phyloP scores from a whole-genome alignment of 257 asterid species.

The Nicotiana noctiflora region DNA sequence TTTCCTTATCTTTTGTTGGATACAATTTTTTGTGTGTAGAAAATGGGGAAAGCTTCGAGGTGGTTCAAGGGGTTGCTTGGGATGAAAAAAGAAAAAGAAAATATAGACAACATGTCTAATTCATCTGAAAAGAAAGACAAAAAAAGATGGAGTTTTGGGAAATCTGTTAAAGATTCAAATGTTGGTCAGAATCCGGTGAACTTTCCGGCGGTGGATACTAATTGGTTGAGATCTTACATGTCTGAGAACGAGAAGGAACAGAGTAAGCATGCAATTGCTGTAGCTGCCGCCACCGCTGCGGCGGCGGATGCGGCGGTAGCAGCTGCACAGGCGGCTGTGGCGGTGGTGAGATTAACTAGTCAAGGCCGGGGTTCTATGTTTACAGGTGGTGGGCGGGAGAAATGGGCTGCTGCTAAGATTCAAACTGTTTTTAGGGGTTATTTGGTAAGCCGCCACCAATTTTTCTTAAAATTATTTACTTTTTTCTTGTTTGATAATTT shows the following conservation, averaged over 20 bases:
- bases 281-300: slow-evolving; percentile 89
- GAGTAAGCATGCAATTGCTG: slow-evolving; percentile 74
- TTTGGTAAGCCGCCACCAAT: slow-evolving; percentile 52
- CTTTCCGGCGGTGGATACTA: slow-evolving; percentile 31
- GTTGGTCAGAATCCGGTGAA: slow-evolving; percentile 9
- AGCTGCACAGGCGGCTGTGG: slow-evolving; percentile 95
- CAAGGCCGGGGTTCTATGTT: slow-evolving; percentile 49
- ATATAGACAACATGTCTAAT: slow-evolving; percentile 36
- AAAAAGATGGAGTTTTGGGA: slow-evolving; percentile 65
- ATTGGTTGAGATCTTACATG: slow-evolving; percentile 58
- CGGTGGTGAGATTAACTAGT: slow-evolving; percentile 84
- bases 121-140: slow-evolving; percentile 45
- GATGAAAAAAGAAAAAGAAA: slow-evolving; percentile 67
- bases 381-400: slow-evolving; percentile 48
- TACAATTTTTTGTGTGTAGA: background rate
- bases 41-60: slow-evolving; percentile 85
- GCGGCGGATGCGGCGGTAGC: slow-evolving; percentile 96
- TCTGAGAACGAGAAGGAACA: slow-evolving; percentile 60
- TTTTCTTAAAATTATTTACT: background rate
- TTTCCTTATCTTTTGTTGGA: background rate
- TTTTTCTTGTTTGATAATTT: background rate
- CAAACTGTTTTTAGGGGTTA: slow-evolving; percentile 78
- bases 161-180: slow-evolving; percentile 41
- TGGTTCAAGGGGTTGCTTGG: slow-evolving; percentile 83
- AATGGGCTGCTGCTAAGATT: slow-evolving; percentile 59